phyloP scores from a whole-genome alignment of 768 basidiomycete species.

The Lactarius evosmus region DNA sequence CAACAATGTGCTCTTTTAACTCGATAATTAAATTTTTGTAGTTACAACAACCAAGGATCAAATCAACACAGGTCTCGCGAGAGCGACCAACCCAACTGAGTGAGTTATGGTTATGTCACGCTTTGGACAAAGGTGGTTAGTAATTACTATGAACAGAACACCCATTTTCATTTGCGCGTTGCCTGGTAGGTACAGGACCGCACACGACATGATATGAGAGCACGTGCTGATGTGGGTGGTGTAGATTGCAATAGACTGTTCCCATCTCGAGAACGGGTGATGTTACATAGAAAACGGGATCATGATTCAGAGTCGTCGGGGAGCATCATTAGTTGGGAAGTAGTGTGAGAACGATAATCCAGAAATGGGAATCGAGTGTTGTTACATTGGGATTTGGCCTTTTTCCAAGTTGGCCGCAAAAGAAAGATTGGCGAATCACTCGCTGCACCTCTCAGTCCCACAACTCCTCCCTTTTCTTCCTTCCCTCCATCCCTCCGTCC shows the following conservation, averaged over 20 bases:
- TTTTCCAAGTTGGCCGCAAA: not conserved
- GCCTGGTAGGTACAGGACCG: slow-evolving; percentile 40
- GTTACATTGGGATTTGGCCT: not conserved
- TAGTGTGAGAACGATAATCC: slow-evolving; percentile 38
- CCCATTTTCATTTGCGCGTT: slow-evolving; percentile 79
- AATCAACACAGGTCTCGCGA: slow-evolving; percentile 54
- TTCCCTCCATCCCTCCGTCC: slow-evolving; percentile 14
- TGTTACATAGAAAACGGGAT: slow-evolving; percentile 70
- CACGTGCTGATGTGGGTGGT: not conserved
- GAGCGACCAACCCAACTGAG: slow-evolving; percentile 65
- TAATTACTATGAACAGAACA: slow-evolving; percentile 45
- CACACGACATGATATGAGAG: not conserved
- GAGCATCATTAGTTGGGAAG: slow-evolving; percentile 73
- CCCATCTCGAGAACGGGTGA: slow-evolving; percentile 63
- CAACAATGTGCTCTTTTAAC: no score
- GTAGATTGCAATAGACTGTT: slow-evolving; percentile 69
- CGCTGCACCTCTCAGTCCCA: slow-evolving; percentile 11
- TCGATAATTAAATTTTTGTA: not conserved
- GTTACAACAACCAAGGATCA: slow-evolving; percentile 53
- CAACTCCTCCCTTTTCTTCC: not conserved
- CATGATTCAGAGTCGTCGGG: slow-evolving; percentile 55
- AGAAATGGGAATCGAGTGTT: not conserved
- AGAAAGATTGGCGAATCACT: slow-evolving; percentile 13
- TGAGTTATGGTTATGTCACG: slow-evolving; percentile 35
- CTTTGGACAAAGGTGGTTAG: not conserved